These are phyloP conservation scores for Ramaria sp. DNA, from an alignment of 768 basidiomycete genomes.

Conservation along the genomic window DNA sequence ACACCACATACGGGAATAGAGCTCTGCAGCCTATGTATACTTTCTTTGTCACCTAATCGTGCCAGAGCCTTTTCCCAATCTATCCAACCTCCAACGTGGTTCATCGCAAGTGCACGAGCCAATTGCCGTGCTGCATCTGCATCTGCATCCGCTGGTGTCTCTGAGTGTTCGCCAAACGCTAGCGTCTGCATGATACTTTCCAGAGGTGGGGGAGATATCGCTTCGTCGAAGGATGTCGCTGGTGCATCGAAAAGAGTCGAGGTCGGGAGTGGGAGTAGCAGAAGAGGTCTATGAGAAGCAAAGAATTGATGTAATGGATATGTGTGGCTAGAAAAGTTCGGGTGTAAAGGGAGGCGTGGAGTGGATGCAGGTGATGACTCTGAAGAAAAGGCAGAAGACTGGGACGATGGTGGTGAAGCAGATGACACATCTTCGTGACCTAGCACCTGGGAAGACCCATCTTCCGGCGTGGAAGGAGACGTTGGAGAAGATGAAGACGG, in stretches of 20 bases:
- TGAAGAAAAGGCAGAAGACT: not conserved
- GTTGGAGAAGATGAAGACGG: slow-evolving; percentile 4
- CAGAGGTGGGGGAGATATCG: not conserved
- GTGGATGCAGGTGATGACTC: not conserved
- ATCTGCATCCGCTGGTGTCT: slow-evolving; percentile 56
- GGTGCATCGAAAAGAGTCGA: slow-evolving; percentile 39
- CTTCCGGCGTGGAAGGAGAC: not conserved
- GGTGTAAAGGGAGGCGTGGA: slow-evolving; percentile 29
- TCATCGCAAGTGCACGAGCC: slow-evolving; percentile 62
- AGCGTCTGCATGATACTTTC: slow-evolving; percentile 6
- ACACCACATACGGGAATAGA: slow-evolving; percentile 36
- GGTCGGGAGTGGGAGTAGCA: slow-evolving; percentile 53
- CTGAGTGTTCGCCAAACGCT: slow-evolving; percentile 24
- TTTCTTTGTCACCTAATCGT: slow-evolving; percentile 49
- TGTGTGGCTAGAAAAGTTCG: slow-evolving; percentile 50
- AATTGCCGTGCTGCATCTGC: slow-evolving; percentile 73
- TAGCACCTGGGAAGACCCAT: not conserved
- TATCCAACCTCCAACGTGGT: slow-evolving; percentile 45
- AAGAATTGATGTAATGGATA: slow-evolving; percentile 81
- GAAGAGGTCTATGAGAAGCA: slow-evolving; percentile 67
- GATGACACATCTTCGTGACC: not conserved
- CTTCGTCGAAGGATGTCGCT: slow-evolving; percentile 11
- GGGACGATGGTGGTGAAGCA: not conserved
- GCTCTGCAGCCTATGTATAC: slow-evolving; percentile 37
- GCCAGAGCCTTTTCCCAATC: slow-evolving; percentile 62